Evolutionary conservation across 495 filamentous ascomycete species (phyloP), one percentile per base, ranked within the genome.

Genomic region (Umbilicaria muhlenbergii): DNA sequence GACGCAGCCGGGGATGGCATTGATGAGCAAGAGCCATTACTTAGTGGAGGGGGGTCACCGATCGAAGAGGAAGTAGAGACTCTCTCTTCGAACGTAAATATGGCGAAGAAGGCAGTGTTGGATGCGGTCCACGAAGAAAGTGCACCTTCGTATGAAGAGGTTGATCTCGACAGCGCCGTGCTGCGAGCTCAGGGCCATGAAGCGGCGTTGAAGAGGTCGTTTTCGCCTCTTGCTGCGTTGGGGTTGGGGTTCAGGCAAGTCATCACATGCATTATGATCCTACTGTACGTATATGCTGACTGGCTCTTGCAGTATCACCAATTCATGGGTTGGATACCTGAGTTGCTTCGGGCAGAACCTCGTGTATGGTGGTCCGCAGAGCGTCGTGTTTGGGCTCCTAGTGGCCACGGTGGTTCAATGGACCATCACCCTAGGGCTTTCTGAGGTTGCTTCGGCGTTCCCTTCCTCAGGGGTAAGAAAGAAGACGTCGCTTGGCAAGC

Each of bases 381-480:
- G 49, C 1, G 49, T 51, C 4, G 36, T 58, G 0, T 58, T 56
- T 24, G 51, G 39, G 3, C 32, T 56, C 15, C 41, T 60, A 14
- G 41, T 51, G 3, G 51, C 49, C 10, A 56, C 51, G 16, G 11
- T 50, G 3, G 45, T 48, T 7, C 54, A 57, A 37, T 53, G 49
- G 24, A 46, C 46, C 19, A 45, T 60, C 39, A 58, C 50, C 3
- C 15, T 57, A 2, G 57, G 57, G 16, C 52, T 60, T 10, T 50
- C 43, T 3, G 57, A 58, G 33, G 39, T 60, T 15, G 55, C 47
- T 11, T 58, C 55, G 1, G 50, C 52, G 1, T 60, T 54, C 32
- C 55, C 57, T 14, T 60, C 58, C 24, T 47, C 58, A 6, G 58
- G 53, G 2, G 55, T 60, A 36, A 41, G 48, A 31, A 16, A 46